Percentiles rank a stretch among this genome's conserved stretches.
Evolutionary conservation across 768 basidiomycete species (phyloP).

Genomic region (Artomyces pyxidatus): DNA sequence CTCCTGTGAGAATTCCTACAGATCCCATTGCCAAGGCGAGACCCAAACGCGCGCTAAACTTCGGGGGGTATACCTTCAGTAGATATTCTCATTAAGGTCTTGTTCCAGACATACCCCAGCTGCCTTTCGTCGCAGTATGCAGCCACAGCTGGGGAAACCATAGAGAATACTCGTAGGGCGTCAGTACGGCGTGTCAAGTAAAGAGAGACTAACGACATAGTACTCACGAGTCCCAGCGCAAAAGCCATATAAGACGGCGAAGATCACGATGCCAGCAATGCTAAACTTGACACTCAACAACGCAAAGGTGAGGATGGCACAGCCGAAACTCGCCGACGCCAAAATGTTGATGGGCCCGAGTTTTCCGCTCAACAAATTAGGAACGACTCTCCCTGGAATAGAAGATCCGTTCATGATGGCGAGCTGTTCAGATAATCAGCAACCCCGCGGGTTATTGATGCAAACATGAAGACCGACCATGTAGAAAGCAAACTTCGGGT

Average conservation of each 20-base stretch:
- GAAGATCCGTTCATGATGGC: conserved; percentile 46
- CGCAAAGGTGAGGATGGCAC: too few species aligned
- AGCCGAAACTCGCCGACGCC: too few species aligned
- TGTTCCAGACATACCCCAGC: conserved; percentile 7
- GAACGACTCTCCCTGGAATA: too few species aligned
- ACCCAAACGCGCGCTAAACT: conserved; percentile 22
- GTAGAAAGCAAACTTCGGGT: conserved; percentile 17
- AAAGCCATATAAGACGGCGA: too few species aligned
- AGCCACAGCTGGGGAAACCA: conserved; percentile 3
- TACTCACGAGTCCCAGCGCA: too few species aligned
- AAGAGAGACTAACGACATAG: too few species aligned
- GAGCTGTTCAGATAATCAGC: conserved; percentile 26
- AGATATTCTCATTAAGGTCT: too few species aligned
- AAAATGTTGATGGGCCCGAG: too few species aligned
- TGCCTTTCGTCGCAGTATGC: background rate
- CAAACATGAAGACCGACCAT: conserved; percentile 11
- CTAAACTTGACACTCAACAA: too few species aligned
- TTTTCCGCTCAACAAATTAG: too few species aligned
- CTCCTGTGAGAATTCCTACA: conserved; percentile 18
- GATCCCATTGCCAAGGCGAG: conserved; percentile 18
- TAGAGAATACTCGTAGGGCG: conserved; percentile 19
- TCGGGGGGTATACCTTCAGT: background rate
- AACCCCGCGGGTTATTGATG: background rate
- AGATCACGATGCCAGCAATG: too few species aligned
- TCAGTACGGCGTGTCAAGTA: too few species aligned